Evolutionary conservation across 495 filamentous ascomycete genomes (phyloP).

Genomic region (Aspergillus heteromorphus): DNA sequence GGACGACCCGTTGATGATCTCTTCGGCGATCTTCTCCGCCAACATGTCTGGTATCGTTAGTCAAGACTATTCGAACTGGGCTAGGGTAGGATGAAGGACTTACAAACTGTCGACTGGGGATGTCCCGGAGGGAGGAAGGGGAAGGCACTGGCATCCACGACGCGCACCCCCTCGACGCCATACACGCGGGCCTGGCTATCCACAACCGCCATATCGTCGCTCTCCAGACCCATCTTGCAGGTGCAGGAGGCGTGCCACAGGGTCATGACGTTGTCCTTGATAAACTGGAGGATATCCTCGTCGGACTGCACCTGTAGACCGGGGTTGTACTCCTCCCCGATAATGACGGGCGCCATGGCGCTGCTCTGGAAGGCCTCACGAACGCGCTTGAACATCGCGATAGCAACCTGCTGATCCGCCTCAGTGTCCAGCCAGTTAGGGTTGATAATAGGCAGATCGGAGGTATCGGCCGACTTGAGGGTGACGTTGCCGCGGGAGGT

Average conservation of each 20-base stretch:
- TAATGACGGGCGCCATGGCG: slow-evolving; percentile 34
- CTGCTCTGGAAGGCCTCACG: slow-evolving; percentile 40
- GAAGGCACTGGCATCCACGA: slow-evolving; percentile 55
- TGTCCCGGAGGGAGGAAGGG: slow-evolving; percentile 50
- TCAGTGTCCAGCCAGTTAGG: slow-evolving; percentile 46
- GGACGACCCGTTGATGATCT: no score
- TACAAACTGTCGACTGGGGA: slow-evolving; percentile 44
- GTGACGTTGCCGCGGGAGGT: slow-evolving; percentile 52
- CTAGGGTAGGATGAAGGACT: slow-evolving; percentile 9
- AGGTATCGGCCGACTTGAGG: slow-evolving; percentile 37
- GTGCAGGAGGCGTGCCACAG: slow-evolving; percentile 50
- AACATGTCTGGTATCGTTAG: no score
- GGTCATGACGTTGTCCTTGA: slow-evolving; percentile 34
- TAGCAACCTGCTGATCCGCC: slow-evolving; percentile 46
- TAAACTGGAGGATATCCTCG: slow-evolving; percentile 42
- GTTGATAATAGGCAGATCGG: slow-evolving; percentile 48
- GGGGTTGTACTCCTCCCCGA: slow-evolving; percentile 44
- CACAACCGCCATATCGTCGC: slow-evolving; percentile 52
- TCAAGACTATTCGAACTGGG: no score
- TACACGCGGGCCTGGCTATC: slow-evolving; percentile 47
- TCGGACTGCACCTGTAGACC: slow-evolving; percentile 44
- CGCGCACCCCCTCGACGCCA: slow-evolving; percentile 46
- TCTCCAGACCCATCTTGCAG: slow-evolving; percentile 48
- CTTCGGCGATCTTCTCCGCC: no score
- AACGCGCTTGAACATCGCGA: slow-evolving; percentile 50